Conservation (phyloP, 805 yeast species). For the Spathaspora passalidarum region DNA sequence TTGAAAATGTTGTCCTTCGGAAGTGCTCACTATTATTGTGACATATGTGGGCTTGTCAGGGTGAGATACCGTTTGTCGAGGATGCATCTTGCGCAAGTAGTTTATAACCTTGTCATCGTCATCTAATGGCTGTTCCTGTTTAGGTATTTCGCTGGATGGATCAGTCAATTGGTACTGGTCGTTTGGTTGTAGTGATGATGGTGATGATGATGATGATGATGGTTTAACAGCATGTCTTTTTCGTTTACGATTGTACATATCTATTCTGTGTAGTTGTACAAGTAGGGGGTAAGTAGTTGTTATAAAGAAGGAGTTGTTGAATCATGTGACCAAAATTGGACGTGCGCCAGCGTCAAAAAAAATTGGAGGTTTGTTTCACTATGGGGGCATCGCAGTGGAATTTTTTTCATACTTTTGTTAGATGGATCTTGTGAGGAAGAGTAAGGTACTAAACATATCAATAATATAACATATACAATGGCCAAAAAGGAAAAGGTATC, state of each 20-base stretch:
- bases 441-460: background rate
- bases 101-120: conserved; percentile 7
- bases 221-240: background rate
- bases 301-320: background rate
- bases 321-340: background rate
- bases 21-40: conserved; percentile 13
- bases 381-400: background rate
- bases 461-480: conserved; percentile 22
- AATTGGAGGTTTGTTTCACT: background rate
- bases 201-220: background rate
- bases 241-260: conserved; percentile 2
- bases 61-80: background rate
- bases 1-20: conserved; percentile 26
- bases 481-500: conserved; percentile 47
- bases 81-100: conserved; percentile 7
- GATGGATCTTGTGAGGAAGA: background rate
- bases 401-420: background rate
- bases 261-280: background rate
- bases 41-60: background rate
- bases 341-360: background rate
- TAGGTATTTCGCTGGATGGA: background rate
- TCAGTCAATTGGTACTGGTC: conserved; percentile 1
- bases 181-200: background rate
- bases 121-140: conserved; percentile 1
- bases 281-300: background rate